Evolutionary conservation across 2,329 filamentous ascomycete species (phyloP), one percentile per base, ranked within the genome.

Genomic region (Daldinia eschscholtzii): DNA sequence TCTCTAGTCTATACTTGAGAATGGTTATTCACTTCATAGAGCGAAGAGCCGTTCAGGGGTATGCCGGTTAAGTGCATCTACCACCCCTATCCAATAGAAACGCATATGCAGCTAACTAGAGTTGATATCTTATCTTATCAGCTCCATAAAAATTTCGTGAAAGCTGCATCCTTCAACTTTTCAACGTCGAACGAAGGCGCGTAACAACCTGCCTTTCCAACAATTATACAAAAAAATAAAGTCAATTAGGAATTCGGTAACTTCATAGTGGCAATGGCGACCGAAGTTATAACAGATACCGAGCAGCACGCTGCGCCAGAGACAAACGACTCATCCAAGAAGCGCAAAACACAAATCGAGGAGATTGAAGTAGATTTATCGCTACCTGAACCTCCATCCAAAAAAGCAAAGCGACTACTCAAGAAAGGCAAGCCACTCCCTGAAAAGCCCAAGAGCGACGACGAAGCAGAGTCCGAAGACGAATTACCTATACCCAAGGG

Each of bases 331-430:
- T 76, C 12, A 9, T 37, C 83, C 64, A 91, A 87, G 78, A 93
- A 97, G 83, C 91, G 92, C 80, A 96, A 95, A 81, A 83, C 89
- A 57, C 81, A 85, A 61, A 80, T 87, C 61, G 87, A 90, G 55
- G 92, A 94, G 76, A 91, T 99, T 76, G 93, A 97, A 80, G 94
- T 99, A 78, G 93, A 99, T 79, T 83, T 99, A 70, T 86, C 84
- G 71, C 90, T 92, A n/a, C 96, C 96, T 28, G 94, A 98, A 78
- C 96, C 96, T 20, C 93, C 93, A 0, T 98, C 96, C 37, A 99
- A 98, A 81, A 97, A 96, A 79, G 94, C 93, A 69, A 89, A 94
- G 74, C 93, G 96, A 78, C 91, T 91, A 69, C 88, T 97, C 65
- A 98, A 98, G 81, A 98, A 97, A 83, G 89, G 89, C 72, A 93